A percentile compares a stretch with the other conserved stretches of the same genome.
phyloP scores from a whole-genome alignment of 2,329 filamentous ascomycete genomes.

The Colletotrichum viniferum region DNA sequence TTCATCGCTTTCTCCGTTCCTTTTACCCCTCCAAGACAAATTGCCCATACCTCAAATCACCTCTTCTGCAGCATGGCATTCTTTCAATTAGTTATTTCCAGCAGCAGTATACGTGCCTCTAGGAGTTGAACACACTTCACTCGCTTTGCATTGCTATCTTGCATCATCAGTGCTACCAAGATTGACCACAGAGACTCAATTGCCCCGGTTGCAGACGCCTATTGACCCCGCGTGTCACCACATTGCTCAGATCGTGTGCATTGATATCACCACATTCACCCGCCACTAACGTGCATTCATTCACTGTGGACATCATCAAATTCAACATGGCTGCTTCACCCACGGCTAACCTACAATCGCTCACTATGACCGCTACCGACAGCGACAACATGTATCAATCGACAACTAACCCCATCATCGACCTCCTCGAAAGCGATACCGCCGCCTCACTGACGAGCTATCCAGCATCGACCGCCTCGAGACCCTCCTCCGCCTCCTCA shows the following conservation, averaged over 20 bases:
- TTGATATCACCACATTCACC: not conserved
- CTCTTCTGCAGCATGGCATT: not conserved
- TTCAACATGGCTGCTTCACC: not conserved
- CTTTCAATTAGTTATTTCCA: not conserved
- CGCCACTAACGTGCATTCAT: not conserved
- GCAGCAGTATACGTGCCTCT: not conserved
- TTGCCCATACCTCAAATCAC: not conserved
- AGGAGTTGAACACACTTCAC: not conserved
- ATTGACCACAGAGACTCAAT: not conserved
- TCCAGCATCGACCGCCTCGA: constrained; percentile 29
- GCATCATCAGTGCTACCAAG: not conserved
- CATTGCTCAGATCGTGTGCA: not conserved
- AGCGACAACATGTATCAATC: not conserved
- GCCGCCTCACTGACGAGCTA: constrained; percentile 11
- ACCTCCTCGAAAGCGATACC: not conserved
- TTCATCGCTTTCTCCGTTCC: not conserved
- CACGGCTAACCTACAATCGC: not conserved
- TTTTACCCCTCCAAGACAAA: not conserved
- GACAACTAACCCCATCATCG: not conserved
- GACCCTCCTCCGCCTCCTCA: constrained; percentile 10
- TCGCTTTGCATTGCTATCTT: not conserved
- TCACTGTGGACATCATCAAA: not conserved
- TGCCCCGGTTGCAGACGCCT: not conserved
- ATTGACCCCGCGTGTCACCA: not conserved
- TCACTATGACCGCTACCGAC: not conserved